A percentile compares a stretch with the other conserved stretches of the same genome.
Evolutionary conservation across 129 eudicot genomes (phyloP).

Genomic region (Sambucus nigra): DNA sequence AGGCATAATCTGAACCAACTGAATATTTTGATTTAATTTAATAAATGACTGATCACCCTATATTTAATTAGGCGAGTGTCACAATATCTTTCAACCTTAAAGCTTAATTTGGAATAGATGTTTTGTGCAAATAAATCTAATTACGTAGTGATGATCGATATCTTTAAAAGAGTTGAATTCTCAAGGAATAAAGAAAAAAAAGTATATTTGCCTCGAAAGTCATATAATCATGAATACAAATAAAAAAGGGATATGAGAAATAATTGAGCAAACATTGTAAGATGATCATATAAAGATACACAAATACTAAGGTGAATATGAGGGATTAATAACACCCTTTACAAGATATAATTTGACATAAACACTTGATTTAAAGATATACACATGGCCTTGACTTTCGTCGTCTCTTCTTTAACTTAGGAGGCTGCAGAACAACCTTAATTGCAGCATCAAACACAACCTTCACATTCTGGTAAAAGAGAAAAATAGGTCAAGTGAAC

Average conservation of each 20-base stretch:
- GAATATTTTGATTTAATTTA: too few relatives aligned
- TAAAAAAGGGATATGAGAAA: background rate
- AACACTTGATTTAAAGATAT: conserved; percentile 12
- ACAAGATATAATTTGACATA: conserved; percentile 1
- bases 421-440: conserved; percentile 59
- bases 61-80: too few relatives aligned
- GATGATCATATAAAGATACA: conserved; percentile 1
- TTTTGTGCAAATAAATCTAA: too few relatives aligned
- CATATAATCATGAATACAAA: background rate
- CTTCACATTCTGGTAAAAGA: conserved; percentile 60
- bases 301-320: conserved; percentile 7
- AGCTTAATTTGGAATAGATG: too few relatives aligned
- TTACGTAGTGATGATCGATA: too few relatives aligned
- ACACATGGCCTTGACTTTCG: conserved; percentile 34
- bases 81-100: too few relatives aligned
- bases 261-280: background rate
- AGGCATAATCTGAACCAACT: too few relatives aligned
- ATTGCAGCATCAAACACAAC: conserved; percentile 77
- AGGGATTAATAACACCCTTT: background rate
- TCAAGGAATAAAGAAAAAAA: too few relatives aligned
- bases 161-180: too few relatives aligned
- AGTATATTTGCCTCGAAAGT: too few relatives aligned
- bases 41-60: too few relatives aligned
- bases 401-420: conserved; percentile 47
- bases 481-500: background rate